Percentiles rank a stretch among this genome's conserved stretches.
phyloP scores from a whole-genome alignment of 768 basidiomycete species.

The Tephrocybe sp. region DNA sequence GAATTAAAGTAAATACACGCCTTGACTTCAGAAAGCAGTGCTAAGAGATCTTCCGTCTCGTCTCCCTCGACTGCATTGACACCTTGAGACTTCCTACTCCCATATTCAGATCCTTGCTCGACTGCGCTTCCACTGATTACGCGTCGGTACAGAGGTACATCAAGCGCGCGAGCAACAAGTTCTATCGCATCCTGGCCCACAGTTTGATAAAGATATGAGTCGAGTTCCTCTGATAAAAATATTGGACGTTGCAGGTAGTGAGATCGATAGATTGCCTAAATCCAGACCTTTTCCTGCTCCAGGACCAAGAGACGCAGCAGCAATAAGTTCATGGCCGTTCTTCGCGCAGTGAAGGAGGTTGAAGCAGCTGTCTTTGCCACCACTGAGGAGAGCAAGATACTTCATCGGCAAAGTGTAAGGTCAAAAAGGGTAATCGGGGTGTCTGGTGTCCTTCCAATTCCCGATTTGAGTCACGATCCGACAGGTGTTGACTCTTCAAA shows the following conservation, averaged over 20 bases:
- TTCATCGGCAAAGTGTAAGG: conserved; percentile 55
- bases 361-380: conserved; percentile 97
- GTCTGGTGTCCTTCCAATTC: conserved; percentile 19
- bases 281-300: conserved; percentile 78
- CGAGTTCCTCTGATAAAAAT: conserved; percentile 82
- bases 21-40: conserved; percentile 72
- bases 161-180: conserved; percentile 80
- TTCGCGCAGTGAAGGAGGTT: conserved; percentile 86
- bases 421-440: conserved; percentile 19
- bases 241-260: conserved; percentile 21
- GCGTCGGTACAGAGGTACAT: conserved; percentile 81
- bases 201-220: conserved; percentile 99
- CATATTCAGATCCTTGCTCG: conserved; percentile 85
- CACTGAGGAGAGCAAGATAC: conserved; percentile 91
- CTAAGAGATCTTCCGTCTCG: conserved; percentile 93
- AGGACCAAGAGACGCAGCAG: conserved; percentile 87
- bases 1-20: conserved; percentile 37
- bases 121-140: conserved; percentile 82
- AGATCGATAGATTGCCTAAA: conserved; percentile 16
- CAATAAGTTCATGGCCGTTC: conserved; percentile 86
- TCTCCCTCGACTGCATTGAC: conserved; percentile 66
- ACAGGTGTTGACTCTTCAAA: conserved; percentile 8
- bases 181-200: conserved; percentile 95
- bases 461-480: conserved; percentile 33
- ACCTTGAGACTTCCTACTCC: conserved; percentile 52